Conservation (phyloP, 352 stramenopile species). For the Phytophthora palmivora region DNA sequence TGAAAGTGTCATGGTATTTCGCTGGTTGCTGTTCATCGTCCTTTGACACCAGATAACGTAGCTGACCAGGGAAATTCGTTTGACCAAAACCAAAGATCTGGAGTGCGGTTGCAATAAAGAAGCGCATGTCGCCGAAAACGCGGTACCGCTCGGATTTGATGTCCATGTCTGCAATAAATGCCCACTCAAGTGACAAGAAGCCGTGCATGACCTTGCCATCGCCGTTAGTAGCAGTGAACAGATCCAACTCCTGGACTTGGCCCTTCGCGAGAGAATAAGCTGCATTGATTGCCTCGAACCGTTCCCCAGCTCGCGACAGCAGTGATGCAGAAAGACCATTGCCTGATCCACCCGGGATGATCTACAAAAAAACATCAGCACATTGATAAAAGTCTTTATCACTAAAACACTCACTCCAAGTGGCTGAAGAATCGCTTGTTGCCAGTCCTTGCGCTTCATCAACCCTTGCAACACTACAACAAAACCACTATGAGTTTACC, state of each 20-base stretch:
- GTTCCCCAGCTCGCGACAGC: conserved; percentile 56
- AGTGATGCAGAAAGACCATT: conserved; percentile 74
- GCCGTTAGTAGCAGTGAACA: conserved; percentile 58
- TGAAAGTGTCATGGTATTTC: conserved; percentile 48
- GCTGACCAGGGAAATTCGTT: conserved; percentile 45
- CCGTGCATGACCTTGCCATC: conserved; percentile 67
- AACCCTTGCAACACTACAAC: conserved; percentile 74
- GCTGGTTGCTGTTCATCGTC: conserved; percentile 30
- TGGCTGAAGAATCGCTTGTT: conserved; percentile 58
- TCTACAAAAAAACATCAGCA: conserved; percentile 21
- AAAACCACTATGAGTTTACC: conserved; percentile 14
- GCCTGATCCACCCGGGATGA: conserved; percentile 61
- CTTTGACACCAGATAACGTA: conserved; percentile 50
- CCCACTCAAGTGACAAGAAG: conserved; percentile 90
- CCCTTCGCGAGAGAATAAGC: conserved; percentile 76
- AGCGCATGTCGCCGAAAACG: conserved; percentile 63
- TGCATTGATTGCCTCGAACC: conserved; percentile 58
- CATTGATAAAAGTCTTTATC: not conserved
- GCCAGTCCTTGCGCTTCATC: conserved; percentile 69
- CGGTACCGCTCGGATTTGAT: conserved; percentile 73
- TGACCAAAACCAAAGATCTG: conserved; percentile 53
- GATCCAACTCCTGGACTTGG: conserved; percentile 63
- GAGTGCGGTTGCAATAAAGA: conserved; percentile 47
- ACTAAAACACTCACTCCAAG: conserved; percentile 49
- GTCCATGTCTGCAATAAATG: conserved; percentile 81